A percentile compares a stretch with the other conserved stretches of the same genome.
Conservation (phyloP, 2,329 filamentous ascomycete genomes). For the Parastagonospora nodorum region DNA sequence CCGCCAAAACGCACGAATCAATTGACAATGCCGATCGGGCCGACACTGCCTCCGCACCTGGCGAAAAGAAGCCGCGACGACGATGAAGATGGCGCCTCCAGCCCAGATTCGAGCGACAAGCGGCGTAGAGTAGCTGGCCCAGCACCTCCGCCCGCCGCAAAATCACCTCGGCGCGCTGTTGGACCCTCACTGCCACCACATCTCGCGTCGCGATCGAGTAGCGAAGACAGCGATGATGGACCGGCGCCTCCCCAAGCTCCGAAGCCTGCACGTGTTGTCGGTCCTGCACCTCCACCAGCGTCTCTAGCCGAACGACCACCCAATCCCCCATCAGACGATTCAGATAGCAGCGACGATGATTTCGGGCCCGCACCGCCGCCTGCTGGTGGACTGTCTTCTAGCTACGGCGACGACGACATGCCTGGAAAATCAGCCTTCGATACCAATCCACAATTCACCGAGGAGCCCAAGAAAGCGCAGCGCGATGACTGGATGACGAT, state of each 20-base stretch:
- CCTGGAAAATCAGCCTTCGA: slow-evolving; percentile 38
- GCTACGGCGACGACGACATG: slow-evolving; percentile 15
- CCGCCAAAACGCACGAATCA: slow-evolving; percentile 42
- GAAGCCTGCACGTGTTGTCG: slow-evolving; percentile 50
- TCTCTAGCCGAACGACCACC: slow-evolving; percentile 53
- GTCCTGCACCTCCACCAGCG: slow-evolving; percentile 60
- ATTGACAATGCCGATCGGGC: slow-evolving; percentile 74
- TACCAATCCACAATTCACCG: slow-evolving; percentile 34
- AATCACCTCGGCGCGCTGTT: slow-evolving; percentile 46
- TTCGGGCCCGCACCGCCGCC: slow-evolving; percentile 54
- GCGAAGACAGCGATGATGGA: slow-evolving; percentile 33
- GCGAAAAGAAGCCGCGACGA: slow-evolving; percentile 57
- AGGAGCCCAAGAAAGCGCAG: slow-evolving; percentile 55
- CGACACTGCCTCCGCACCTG: slow-evolving; percentile 70
- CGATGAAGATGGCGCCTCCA: slow-evolving; percentile 47
- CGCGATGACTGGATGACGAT: slow-evolving; percentile 72
- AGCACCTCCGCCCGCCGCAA: slow-evolving; percentile 54
- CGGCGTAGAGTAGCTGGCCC: slow-evolving; percentile 61
- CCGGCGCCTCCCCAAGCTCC: slow-evolving; percentile 52
- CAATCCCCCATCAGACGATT: slow-evolving; percentile 43
- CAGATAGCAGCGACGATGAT: slow-evolving; percentile 49
- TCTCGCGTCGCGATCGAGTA: slow-evolving; percentile 27
- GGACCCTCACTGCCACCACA: slow-evolving; percentile 60
- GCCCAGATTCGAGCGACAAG: slow-evolving; percentile 53
- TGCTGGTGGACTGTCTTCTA: slow-evolving; percentile 17